A percentile compares a stretch with the other conserved stretches of the same genome.
Conservation (phyloP, 306 rosid genomes). For the Dryas octopetala region DNA sequence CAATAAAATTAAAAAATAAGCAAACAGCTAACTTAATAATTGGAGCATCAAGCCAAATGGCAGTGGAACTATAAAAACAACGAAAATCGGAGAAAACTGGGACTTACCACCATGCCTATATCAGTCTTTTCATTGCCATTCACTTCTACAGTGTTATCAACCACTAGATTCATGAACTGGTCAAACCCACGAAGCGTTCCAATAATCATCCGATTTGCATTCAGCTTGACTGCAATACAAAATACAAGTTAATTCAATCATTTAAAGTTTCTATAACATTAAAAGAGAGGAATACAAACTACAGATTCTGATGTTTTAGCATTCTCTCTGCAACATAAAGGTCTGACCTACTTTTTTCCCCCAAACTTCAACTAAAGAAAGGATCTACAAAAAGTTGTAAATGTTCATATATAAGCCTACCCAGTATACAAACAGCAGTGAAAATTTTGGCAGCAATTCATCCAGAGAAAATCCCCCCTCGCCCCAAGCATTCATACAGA, state of each 20-base stretch:
- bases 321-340: neutral
- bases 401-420: neutral
- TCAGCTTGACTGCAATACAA: conserved; percentile 69
- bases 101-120: conserved; percentile 98
- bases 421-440: neutral
- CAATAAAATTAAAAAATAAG: conserved; percentile 11
- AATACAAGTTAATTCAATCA: neutral
- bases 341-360: neutral
- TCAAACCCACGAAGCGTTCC: conserved; percentile 96
- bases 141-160: conserved; percentile 91
- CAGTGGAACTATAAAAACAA: neutral
- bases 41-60: neutral
- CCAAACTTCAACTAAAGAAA: neutral
- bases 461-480: neutral
- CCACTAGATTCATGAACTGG: conserved; percentile 93
- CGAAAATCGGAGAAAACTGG: neutral
- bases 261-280: neutral
- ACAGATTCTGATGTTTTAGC: neutral
- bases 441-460: neutral
- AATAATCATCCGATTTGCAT: conserved; percentile 86
- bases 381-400: neutral
- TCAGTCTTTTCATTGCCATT: conserved; percentile 83
- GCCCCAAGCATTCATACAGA: neutral
- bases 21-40: neutral
- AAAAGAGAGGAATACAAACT: neutral